These are phyloP conservation scores for Euphorbia tirucalli DNA, from an alignment of 345 rosid genomes.

Conservation along the genomic window DNA sequence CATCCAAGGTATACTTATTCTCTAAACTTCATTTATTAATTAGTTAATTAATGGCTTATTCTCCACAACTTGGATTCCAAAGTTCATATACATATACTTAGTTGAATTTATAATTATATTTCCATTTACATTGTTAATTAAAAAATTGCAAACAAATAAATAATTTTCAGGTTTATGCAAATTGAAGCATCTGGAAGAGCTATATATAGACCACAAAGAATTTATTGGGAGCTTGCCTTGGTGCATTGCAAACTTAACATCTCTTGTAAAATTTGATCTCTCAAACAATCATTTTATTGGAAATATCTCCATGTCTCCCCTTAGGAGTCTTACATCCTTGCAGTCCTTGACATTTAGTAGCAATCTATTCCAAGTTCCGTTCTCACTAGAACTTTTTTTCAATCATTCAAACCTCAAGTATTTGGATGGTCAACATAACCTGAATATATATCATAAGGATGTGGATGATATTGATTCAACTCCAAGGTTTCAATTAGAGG, in stretches of 20 bases:
- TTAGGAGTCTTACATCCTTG: background rate
- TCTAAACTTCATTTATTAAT: background rate
- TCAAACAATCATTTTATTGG: background rate
- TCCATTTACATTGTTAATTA: no score
- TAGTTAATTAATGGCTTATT: no score
- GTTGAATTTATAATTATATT: no score
- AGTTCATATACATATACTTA: no score
- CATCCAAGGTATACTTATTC: background rate
- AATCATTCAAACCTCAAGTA: background rate
- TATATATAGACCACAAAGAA: background rate
- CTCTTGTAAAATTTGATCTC: background rate
- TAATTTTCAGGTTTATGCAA: constrained; percentile 3
- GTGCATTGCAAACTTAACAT: background rate
- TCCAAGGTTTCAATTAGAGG: background rate
- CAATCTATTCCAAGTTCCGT: background rate
- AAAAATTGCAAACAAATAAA: no score
- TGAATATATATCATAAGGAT: background rate
- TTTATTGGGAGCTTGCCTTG: background rate
- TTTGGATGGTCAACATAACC: background rate
- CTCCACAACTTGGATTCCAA: no score
- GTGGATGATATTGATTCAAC: background rate
- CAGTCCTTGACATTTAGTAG: background rate
- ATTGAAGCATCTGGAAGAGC: background rate
- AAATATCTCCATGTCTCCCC: background rate
- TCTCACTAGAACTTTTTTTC: background rate